phyloP scores from a whole-genome alignment of 2,329 filamentous ascomycete species.

The Calonectria honghensis region DNA sequence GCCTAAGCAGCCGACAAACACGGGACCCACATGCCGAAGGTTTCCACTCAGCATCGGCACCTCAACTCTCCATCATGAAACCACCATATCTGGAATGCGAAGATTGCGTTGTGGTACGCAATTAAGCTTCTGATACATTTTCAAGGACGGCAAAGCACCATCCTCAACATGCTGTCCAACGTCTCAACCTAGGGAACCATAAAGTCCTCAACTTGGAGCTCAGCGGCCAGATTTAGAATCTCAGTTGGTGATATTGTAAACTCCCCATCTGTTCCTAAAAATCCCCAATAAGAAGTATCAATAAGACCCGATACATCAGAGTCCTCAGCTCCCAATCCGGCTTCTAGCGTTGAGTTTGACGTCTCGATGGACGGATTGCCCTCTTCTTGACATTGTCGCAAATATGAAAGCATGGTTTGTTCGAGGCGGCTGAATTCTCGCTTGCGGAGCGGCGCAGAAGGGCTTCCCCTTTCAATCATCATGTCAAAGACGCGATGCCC shows the following conservation, averaged over 20 bases:
- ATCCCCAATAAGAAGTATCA: constrained; percentile 3
- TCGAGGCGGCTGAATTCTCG: constrained; percentile 32
- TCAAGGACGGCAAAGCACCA: too few species aligned
- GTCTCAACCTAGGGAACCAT: not conserved
- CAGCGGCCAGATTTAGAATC: constrained; percentile 17
- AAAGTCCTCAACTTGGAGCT: constrained; percentile 25
- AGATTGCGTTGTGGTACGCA: too few species aligned
- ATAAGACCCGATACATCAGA: not conserved
- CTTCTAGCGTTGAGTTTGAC: not conserved
- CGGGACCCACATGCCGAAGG: constrained; percentile 11
- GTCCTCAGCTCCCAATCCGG: not conserved
- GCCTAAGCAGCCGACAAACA: not conserved
- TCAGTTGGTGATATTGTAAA: constrained; percentile 24
- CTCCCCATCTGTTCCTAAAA: constrained; percentile 11
- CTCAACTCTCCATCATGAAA: too few species aligned
- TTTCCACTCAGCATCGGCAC: not conserved
- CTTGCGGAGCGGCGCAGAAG: constrained; percentile 34
- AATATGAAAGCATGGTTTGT: constrained; percentile 37
- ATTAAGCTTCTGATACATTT: too few species aligned
- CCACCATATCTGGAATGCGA: too few species aligned
- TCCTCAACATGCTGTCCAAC: too few species aligned
- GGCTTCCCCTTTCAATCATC: constrained; percentile 31
- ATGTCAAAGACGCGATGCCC: constrained; percentile 24
- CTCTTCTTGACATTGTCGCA: constrained; percentile 16
- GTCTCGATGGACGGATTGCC: not conserved